A percentile compares a stretch with the other conserved stretches of the same genome.
Conservation (phyloP, 2,329 filamentous ascomycete genomes). For the Ceratocystis ficicola region DNA sequence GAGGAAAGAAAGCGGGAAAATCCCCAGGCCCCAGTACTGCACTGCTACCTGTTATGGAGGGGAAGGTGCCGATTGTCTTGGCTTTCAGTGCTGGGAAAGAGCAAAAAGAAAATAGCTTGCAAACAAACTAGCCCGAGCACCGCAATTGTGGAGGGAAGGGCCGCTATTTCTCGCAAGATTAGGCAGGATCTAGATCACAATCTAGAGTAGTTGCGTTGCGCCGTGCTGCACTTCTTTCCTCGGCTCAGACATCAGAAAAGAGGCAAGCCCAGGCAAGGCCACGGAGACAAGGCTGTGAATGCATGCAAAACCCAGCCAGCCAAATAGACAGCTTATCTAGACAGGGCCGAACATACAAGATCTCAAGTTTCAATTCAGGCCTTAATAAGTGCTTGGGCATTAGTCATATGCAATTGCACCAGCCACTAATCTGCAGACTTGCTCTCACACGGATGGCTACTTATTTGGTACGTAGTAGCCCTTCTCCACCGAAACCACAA, state of each 20-base stretch:
- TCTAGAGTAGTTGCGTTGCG: background rate
- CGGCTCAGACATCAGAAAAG: background rate
- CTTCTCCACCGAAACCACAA: too few relatives aligned
- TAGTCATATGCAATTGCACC: too few relatives aligned
- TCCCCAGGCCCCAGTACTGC: background rate
- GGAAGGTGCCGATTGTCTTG: background rate
- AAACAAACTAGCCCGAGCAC: background rate
- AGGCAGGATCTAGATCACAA: background rate
- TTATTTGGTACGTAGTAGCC: too few relatives aligned
- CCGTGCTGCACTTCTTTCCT: background rate
- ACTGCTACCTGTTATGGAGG: background rate
- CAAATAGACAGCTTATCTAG: background rate
- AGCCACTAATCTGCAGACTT: too few relatives aligned
- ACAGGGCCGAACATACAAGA: background rate
- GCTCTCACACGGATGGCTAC: too few relatives aligned
- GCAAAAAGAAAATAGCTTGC: background rate
- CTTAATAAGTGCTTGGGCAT: too few relatives aligned
- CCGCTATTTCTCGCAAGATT: background rate
- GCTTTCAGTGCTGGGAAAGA: background rate
- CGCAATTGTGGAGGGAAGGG: background rate
- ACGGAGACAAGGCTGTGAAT: background rate
- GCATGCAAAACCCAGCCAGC: background rate
- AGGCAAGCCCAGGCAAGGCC: background rate
- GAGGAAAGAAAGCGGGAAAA: background rate
- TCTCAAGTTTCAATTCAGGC: background rate